phyloP scores from a whole-genome alignment of 2,329 filamentous ascomycete species.

The Parafenestella ontariensis region DNA sequence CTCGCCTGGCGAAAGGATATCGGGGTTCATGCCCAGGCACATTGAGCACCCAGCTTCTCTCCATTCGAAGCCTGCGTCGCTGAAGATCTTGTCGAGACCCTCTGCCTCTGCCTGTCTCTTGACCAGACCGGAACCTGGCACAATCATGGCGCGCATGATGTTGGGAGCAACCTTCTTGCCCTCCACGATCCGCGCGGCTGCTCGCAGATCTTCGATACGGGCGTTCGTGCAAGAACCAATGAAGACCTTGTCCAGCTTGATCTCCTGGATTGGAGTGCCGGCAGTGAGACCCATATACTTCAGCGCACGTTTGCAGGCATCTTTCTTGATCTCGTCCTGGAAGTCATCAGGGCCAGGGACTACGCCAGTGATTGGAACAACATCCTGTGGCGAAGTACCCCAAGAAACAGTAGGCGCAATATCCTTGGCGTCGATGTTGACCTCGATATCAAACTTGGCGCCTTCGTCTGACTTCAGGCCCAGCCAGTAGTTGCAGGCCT shows the following conservation, averaged over 20 bases:
- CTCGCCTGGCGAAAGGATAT: constrained; percentile 91
- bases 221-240: constrained; percentile 98
- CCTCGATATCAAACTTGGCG: constrained; percentile 87
- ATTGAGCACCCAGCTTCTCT: constrained; percentile 98
- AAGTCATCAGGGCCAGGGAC: constrained; percentile 93
- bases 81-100: constrained; percentile 91
- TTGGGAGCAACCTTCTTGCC: constrained; percentile 87
- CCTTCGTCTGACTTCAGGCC: constrained; percentile 83
- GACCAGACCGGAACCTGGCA: constrained; percentile 92
- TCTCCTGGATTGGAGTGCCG: constrained; percentile 90
- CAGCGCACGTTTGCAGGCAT: constrained; percentile 78
- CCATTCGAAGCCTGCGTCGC: constrained; percentile 95
- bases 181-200: constrained; percentile 83
- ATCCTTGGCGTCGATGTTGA: constrained; percentile 90
- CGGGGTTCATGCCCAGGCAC: constrained; percentile 99
- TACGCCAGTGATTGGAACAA: constrained; percentile 89
- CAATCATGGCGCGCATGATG: constrained; percentile 93
- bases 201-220: constrained; percentile 91
- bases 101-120: constrained; percentile 91
- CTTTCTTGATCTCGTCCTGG: constrained; percentile 78
- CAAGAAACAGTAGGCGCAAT: constrained; percentile 93
- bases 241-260: constrained; percentile 92
- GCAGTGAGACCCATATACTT: constrained; percentile 95
- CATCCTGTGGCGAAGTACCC: constrained; percentile 96
- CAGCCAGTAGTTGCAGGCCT: constrained; percentile 86